These are phyloP conservation scores for Paraglomus brasilianum DNA, from an alignment of 192 early-diverging fungal genomes.

Conservation along the genomic window DNA sequence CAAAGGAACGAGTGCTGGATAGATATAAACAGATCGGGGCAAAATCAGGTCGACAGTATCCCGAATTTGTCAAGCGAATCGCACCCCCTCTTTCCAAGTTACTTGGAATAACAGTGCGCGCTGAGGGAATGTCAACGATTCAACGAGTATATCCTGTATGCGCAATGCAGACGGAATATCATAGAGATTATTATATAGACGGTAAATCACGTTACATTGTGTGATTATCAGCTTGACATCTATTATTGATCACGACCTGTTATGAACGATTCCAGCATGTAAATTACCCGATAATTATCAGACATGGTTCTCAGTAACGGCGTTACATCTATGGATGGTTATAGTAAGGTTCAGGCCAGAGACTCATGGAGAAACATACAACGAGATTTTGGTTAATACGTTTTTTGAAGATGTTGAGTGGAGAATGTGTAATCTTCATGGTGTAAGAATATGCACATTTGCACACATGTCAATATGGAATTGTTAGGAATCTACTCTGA, in stretches of 20 bases:
- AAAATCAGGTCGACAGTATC: neutral
- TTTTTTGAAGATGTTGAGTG: slow-evolving; percentile 89
- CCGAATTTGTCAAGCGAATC: neutral
- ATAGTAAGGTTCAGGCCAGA: slow-evolving; percentile 79
- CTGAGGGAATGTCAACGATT: slow-evolving; percentile 37
- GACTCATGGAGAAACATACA: slow-evolving; percentile 73
- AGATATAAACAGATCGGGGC: too few species aligned
- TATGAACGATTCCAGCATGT: slow-evolving; percentile 47
- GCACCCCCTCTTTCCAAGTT: neutral
- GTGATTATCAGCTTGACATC: neutral
- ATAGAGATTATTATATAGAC: slow-evolving; percentile 44
- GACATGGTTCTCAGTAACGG: slow-evolving; percentile 90
- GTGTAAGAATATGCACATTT: slow-evolving; percentile 47
- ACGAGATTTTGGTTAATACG: slow-evolving; percentile 82
- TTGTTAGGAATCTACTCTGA: neutral
- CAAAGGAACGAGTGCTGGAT: too few species aligned
- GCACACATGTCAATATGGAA: neutral
- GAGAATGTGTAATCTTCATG: slow-evolving; percentile 71
- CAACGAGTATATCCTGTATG: slow-evolving; percentile 43
- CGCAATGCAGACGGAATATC: slow-evolving; percentile 39
- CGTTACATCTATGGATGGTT: slow-evolving; percentile 92
- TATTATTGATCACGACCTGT: neutral
- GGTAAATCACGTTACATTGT: slow-evolving; percentile 25
- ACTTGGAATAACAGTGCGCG: neutral
- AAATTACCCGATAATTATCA: slow-evolving; percentile 85